A percentile compares a stretch with the other conserved stretches of the same genome.
These are phyloP conservation scores for Angomonas deanei DNA, from an alignment of 208 protist genomes.

Conservation along the genomic window DNA sequence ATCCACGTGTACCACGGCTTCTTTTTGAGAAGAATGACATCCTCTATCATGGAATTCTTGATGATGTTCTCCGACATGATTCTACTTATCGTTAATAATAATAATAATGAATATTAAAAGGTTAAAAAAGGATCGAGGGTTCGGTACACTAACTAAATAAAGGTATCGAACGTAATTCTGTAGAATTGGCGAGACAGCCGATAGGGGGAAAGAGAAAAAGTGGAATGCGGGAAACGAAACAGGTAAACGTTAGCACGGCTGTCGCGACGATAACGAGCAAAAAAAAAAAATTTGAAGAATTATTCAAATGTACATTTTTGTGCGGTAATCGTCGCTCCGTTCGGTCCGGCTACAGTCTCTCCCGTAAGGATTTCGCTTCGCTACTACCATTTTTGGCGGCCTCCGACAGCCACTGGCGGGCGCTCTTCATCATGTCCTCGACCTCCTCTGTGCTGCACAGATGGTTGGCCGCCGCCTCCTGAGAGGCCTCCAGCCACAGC, in stretches of 20 bases:
- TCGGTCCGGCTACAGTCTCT: background rate
- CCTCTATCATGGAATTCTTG: constrained; percentile 68
- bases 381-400: constrained; percentile 45
- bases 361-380: constrained; percentile 30
- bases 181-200: too few species aligned
- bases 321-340: too few species aligned
- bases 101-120: background rate
- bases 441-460: constrained; percentile 7
- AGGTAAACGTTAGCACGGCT: too few species aligned
- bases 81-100: background rate
- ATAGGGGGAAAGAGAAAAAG: background rate
- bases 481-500: constrained; percentile 45
- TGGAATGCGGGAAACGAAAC: constrained; percentile 1
- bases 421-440: constrained; percentile 18
- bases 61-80: constrained; percentile 36
- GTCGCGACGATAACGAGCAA: background rate
- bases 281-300: background rate
- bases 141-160: background rate
- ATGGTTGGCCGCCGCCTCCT: constrained; percentile 12
- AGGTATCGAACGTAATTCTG: background rate
- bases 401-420: constrained; percentile 46
- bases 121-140: background rate
- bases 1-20: constrained; percentile 75
- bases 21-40: constrained; percentile 50
- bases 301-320: too few species aligned